Evolutionary conservation across 352 stramenopile genomes (phyloP).

Genomic region (Plasmopara muralis): DNA sequence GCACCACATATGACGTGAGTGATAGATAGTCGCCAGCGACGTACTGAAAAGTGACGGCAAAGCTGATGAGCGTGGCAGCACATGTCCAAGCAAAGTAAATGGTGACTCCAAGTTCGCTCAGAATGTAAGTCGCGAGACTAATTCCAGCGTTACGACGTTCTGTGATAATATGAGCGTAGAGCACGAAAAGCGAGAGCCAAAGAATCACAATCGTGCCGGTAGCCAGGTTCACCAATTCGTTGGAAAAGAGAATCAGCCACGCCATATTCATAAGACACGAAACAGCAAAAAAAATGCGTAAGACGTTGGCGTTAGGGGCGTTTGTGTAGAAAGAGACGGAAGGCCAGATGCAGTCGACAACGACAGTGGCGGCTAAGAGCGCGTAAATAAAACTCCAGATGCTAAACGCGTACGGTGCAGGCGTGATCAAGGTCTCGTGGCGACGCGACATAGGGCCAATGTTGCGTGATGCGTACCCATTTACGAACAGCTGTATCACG

Average conservation of each 20-base stretch:
- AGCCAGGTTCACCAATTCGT: slow-evolving; percentile 55
- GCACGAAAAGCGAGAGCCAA: slow-evolving; percentile 48
- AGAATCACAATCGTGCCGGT: slow-evolving; percentile 46
- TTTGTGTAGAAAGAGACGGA: slow-evolving; percentile 50
- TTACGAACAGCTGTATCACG: slow-evolving; percentile 55
- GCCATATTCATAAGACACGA: slow-evolving; percentile 62
- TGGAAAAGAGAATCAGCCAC: slow-evolving; percentile 67
- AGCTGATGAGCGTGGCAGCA: slow-evolving; percentile 59
- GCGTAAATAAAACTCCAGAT: slow-evolving; percentile 81
- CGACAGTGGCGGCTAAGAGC: slow-evolving; percentile 51
- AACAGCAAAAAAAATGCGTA: slow-evolving; percentile 55
- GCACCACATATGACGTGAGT: slow-evolving; percentile 44
- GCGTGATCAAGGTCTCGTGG: slow-evolving; percentile 74
- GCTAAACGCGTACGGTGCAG: slow-evolving; percentile 61
- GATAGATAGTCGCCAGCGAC: slow-evolving; percentile 39
- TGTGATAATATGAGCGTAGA: slow-evolving; percentile 51
- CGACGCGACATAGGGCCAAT: slow-evolving; percentile 50
- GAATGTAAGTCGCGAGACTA: slow-evolving; percentile 39
- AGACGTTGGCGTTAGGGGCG: slow-evolving; percentile 36
- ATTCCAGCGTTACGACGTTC: slow-evolving; percentile 38
- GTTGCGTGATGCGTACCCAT: slow-evolving; percentile 36
- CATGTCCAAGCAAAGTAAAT: slow-evolving; percentile 75
- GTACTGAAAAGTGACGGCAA: slow-evolving; percentile 57
- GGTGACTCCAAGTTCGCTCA: slow-evolving; percentile 54
- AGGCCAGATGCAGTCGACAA: slow-evolving; percentile 62